Percentiles rank a stretch among this genome's conserved stretches.
Conservation (phyloP, 2,329 filamentous ascomycete genomes). For the Fusarium cicatricum region DNA sequence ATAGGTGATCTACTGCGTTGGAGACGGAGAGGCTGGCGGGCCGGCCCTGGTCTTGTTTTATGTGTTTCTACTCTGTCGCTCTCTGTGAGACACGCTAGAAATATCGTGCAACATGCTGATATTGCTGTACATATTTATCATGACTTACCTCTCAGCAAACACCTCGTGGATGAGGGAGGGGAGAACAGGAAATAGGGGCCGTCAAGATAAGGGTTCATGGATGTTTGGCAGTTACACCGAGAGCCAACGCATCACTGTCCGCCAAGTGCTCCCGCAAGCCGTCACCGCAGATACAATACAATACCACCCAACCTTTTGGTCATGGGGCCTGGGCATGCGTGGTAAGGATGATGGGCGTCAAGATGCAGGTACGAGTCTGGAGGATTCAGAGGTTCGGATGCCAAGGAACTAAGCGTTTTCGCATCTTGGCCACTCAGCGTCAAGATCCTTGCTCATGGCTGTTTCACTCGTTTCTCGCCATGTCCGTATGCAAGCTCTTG, state of each 20-base stretch:
- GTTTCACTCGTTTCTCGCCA: conserved; percentile 17
- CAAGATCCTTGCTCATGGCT: not conserved
- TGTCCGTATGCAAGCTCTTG: not conserved
- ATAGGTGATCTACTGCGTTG: conserved; percentile 30
- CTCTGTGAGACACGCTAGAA: conserved; percentile 20
- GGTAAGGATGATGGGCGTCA: not conserved
- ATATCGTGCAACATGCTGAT: conserved; percentile 7
- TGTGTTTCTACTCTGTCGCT: conserved; percentile 7
- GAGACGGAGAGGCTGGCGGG: conserved; percentile 8
- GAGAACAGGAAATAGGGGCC: conserved; percentile 7
- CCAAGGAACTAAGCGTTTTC: not conserved
- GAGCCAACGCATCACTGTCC: conserved; percentile 33
- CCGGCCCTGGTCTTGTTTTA: conserved; percentile 13
- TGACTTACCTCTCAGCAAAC: conserved; percentile 8
- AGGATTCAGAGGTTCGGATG: not conserved
- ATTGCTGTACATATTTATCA: not conserved
- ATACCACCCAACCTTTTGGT: not conserved
- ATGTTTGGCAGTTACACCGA: conserved; percentile 8
- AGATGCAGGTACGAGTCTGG: conserved; percentile 23
- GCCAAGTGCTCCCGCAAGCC: conserved; percentile 6
- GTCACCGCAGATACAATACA: conserved; percentile 3
- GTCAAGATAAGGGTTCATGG: not conserved
- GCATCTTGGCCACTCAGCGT: not conserved
- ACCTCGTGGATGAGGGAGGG: not conserved
- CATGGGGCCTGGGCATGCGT: not conserved